These are phyloP conservation scores for Psilocybe cubensis DNA, from an alignment of 768 basidiomycete species.

Conservation along the genomic window DNA sequence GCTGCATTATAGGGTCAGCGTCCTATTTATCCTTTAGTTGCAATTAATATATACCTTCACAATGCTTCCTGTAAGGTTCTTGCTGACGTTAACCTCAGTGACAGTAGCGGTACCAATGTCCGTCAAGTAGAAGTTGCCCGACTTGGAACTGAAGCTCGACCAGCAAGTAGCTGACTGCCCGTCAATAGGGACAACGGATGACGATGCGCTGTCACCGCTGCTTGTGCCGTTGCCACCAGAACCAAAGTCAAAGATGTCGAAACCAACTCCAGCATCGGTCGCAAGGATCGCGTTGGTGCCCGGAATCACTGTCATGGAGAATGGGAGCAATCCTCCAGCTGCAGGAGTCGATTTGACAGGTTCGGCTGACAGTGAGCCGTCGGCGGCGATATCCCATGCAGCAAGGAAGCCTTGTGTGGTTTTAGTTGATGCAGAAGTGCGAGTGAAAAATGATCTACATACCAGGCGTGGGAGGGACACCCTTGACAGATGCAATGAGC, in stretches of 20 bases:
- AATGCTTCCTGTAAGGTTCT: slow-evolving; percentile 46
- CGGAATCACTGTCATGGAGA: slow-evolving; percentile 48
- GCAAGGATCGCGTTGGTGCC: slow-evolving; percentile 37
- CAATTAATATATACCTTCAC: slow-evolving; percentile 37
- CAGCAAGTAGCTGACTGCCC: slow-evolving; percentile 48
- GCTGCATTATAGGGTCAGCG: slow-evolving; percentile 12
- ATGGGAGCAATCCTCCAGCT: slow-evolving; percentile 48
- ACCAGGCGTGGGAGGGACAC: slow-evolving; percentile 43
- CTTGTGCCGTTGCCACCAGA: neutral
- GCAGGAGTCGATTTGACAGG: slow-evolving; percentile 36
- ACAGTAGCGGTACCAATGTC: slow-evolving; percentile 42
- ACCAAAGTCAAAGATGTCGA: slow-evolving; percentile 39
- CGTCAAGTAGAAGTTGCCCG: slow-evolving; percentile 48
- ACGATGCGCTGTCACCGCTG: slow-evolving; percentile 24
- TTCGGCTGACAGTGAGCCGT: slow-evolving; percentile 47
- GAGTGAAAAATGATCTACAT: too few species aligned
- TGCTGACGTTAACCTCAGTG: slow-evolving; percentile 51
- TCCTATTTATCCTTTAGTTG: slow-evolving; percentile 11
- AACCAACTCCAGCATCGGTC: slow-evolving; percentile 42
- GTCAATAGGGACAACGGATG: slow-evolving; percentile 35
- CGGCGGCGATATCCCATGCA: slow-evolving; percentile 46
- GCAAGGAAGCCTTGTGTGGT: slow-evolving; percentile 47
- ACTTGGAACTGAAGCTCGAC: slow-evolving; percentile 43
- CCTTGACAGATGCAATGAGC: slow-evolving; percentile 53
- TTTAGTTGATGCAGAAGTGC: too few species aligned